A percentile compares a stretch with the other conserved stretches of the same genome.
Conservation (phyloP, 257 asterid species). For the Gardenia jasminoides region DNA sequence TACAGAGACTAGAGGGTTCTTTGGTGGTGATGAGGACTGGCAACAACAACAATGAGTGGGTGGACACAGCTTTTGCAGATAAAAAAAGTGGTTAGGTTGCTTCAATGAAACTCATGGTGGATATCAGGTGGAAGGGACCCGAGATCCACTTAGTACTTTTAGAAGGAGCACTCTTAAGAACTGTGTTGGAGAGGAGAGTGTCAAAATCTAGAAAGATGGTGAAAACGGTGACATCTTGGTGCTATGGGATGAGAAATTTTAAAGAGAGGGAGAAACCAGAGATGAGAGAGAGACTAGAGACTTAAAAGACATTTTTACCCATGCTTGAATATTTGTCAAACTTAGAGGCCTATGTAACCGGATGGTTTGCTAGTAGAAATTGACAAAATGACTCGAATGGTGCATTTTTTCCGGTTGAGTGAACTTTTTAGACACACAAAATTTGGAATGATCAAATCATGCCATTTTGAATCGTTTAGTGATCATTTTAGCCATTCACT, state of each 20-base stretch:
- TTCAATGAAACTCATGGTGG: conserved; percentile 39
- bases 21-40: conserved; percentile 2
- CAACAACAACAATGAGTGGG: conserved; percentile 34
- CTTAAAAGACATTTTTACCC: too few relatives aligned
- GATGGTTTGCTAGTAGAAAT: too few relatives aligned
- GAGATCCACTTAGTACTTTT: conserved; percentile 45
- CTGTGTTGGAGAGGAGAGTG: conserved; percentile 56
- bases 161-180: conserved; percentile 53
- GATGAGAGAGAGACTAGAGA: too few relatives aligned
- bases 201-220: conserved; percentile 5
- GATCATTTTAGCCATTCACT: too few relatives aligned
- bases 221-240: conserved; percentile 50
- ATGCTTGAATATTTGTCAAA: too few relatives aligned
- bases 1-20: conserved; percentile 54
- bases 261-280: too few relatives aligned
- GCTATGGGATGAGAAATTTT: conserved; percentile 91
- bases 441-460: too few relatives aligned
- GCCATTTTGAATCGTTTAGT: too few relatives aligned
- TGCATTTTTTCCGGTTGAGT: too few relatives aligned
- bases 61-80: conserved; percentile 50
- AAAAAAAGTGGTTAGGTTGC: conserved; percentile 40
- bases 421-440: too few relatives aligned
- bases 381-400: too few relatives aligned
- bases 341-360: too few relatives aligned
- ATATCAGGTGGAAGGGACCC: conserved; percentile 61